Evolutionary conservation across 495 filamentous ascomycete genomes (phyloP).

Genomic region (Aspergillus indologenus): DNA sequence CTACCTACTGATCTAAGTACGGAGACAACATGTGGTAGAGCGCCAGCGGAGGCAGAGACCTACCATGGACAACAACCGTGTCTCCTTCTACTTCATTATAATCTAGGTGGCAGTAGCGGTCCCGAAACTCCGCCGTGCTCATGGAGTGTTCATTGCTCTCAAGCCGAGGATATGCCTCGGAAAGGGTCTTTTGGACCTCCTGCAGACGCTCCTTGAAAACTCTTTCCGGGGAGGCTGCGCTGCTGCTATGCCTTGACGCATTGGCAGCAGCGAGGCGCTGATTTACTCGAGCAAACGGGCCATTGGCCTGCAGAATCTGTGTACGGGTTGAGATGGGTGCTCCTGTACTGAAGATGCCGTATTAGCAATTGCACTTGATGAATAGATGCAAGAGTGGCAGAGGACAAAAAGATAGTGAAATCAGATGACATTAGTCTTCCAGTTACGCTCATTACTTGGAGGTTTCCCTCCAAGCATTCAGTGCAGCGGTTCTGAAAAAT

Average conservation of each 20-base stretch:
- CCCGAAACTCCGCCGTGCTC: constrained; percentile 37
- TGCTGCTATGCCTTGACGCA: constrained; percentile 27
- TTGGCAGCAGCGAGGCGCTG: not conserved
- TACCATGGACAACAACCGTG: constrained; percentile 44
- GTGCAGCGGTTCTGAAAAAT: constrained; percentile 88
- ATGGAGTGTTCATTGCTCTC: constrained; percentile 28
- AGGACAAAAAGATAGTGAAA: constrained; percentile 13
- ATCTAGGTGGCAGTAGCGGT: constrained; percentile 36
- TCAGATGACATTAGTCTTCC: constrained; percentile 28
- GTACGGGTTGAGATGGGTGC: constrained; percentile 8
- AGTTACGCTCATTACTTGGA: constrained; percentile 40
- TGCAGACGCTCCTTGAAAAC: constrained; percentile 48
- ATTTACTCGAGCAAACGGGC: constrained; percentile 12
- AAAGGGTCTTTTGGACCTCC: constrained; percentile 42
- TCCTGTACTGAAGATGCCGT: constrained; percentile 28
- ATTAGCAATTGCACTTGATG: constrained; percentile 8
- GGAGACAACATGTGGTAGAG: constrained; percentile 19
- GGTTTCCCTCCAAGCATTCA: constrained; percentile 57
- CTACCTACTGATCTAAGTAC: constrained; percentile 63
- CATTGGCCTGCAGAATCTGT: constrained; percentile 3
- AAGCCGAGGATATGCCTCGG: constrained; percentile 53
- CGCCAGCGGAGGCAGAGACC: constrained; percentile 30
- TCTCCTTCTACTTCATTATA: constrained; percentile 45
- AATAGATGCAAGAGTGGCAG: too few species aligned
- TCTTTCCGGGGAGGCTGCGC: constrained; percentile 33